Evolutionary conservation across 2,329 filamentous ascomycete species (phyloP), one percentile per base, ranked within the genome.

Genomic region (Calonectria montana): DNA sequence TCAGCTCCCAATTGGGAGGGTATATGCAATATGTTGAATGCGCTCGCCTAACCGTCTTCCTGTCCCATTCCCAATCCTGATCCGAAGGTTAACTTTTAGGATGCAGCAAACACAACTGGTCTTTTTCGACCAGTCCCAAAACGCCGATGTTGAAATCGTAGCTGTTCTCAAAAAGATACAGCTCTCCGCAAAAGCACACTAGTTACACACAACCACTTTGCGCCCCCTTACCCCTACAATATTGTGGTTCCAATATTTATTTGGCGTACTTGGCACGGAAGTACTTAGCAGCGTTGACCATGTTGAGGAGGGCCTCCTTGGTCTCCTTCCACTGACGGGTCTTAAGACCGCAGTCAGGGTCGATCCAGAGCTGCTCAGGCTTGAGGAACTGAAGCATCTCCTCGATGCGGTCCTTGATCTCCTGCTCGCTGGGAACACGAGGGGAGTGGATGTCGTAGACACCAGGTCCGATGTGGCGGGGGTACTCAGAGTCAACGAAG

Each of bases 361-460:
- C 96, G 88, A 98, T 94, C 97, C 97, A 99, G 85, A 99, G 94
- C 91, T 99, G 97, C 83, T 98, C 95, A 72, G 96, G 96, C 91
- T 95, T 96, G 87, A 98, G 94, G 91, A 95, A 96, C 87, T 94
- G 90, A 78, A 99, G 92, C 97, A 98, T 98, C 93, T 99, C 97
- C 85, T 94, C 92, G 85, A 99, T 94, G 84, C 97, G 94, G 88
- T 96, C 94, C 92, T 95, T 96, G 91, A 99, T 98, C 92, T 99
- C 97, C 89, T 98, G 91, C 92, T 98, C 94, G 84, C 92, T 94
- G 83, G 97, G 97, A 73, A 99, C 92, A 94, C 97, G 96, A 79
- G 97, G 97, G 78, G 95, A 97, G 94, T 99, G 97, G 89, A 99
- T 99, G 88, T 99, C 97, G 86, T 98, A 99, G 87, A 99, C 97